A percentile compares a stretch with the other conserved stretches of the same genome.
Evolutionary conservation across 2,329 filamentous ascomycete species (phyloP).

Genomic region (Macrophomina pseudophaseolina): DNA sequence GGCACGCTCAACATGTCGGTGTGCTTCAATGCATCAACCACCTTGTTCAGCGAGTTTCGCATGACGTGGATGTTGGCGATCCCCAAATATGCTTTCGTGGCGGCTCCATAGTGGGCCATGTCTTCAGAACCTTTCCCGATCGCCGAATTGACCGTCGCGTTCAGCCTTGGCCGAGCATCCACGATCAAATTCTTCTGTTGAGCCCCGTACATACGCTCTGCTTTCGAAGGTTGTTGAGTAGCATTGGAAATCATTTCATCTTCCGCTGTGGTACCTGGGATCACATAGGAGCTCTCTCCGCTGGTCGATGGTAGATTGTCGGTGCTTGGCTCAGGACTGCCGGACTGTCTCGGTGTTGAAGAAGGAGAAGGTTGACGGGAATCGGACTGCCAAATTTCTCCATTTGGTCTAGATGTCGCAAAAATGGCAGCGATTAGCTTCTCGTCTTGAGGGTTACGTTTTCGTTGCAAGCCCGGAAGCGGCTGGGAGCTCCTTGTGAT

Average conservation of each 20-base stretch:
- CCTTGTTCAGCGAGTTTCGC: constrained; percentile 85
- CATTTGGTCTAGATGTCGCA: constrained; percentile 61
- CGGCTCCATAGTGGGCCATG: constrained; percentile 95
- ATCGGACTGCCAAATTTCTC: constrained; percentile 17
- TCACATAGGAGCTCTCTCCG: constrained; percentile 41
- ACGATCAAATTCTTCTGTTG: constrained; percentile 95
- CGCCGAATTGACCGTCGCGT: constrained; percentile 92
- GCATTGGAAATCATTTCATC: constrained; percentile 72
- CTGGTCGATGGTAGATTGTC: constrained; percentile 40
- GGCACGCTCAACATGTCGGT: constrained; percentile 84
- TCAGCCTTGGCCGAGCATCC: constrained; percentile 91
- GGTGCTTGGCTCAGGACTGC: constrained; percentile 41
- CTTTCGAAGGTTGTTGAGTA: constrained; percentile 53
- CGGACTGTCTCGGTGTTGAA: constrained; percentile 35
- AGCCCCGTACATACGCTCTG: constrained; percentile 73
- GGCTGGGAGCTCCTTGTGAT: constrained; percentile 96
- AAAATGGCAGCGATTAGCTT: constrained; percentile 93
- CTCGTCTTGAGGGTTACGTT: constrained; percentile 94
- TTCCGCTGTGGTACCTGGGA: constrained; percentile 33
- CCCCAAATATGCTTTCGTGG: constrained; percentile 87
- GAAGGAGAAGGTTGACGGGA: constrained; percentile 19
- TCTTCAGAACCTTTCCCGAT: constrained; percentile 94
- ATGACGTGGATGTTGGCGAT: constrained; percentile 99
- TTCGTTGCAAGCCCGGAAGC: constrained; percentile 80
- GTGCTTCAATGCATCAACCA: constrained; percentile 89